phyloP scores from a whole-genome alignment of 2,329 filamentous ascomycete genomes.

The Magnaporthiopsis poae region DNA sequence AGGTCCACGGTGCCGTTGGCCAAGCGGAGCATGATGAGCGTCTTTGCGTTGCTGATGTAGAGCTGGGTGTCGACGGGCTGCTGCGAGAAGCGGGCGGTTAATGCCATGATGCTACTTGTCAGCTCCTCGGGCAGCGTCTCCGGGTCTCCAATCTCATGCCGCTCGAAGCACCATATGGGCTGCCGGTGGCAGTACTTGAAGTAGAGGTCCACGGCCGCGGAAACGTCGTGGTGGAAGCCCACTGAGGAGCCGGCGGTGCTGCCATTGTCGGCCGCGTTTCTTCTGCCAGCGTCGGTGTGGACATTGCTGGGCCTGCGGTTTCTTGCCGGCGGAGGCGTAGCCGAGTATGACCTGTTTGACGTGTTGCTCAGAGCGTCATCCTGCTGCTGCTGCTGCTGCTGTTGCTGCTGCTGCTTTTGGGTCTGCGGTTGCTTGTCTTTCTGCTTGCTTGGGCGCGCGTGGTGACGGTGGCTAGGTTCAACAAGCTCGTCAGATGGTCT shows the following conservation, averaged over 20 bases:
- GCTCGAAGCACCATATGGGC: slow-evolving; percentile 35
- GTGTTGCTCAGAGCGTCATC: not conserved
- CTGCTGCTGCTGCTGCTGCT: not conserved
- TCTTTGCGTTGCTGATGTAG: slow-evolving; percentile 31
- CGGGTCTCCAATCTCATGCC: slow-evolving; percentile 26
- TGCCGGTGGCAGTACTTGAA: slow-evolving; percentile 35
- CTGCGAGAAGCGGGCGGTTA: slow-evolving; percentile 4
- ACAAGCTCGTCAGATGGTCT: slow-evolving; percentile 8
- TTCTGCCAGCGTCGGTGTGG: not conserved
- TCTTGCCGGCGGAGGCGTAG: not conserved
- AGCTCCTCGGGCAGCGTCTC: slow-evolving; percentile 26
- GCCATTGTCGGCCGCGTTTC: not conserved
- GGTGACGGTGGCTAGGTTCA: slow-evolving; percentile 5
- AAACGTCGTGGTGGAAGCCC: slow-evolving; percentile 10
- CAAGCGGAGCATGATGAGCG: slow-evolving; percentile 37
- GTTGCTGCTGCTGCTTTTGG: slow-evolving; percentile 2
- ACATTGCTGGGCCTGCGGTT: not conserved
- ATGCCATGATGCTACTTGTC: slow-evolving; percentile 25
- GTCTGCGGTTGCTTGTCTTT: not conserved
- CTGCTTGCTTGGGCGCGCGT: not conserved
- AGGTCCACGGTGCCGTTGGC: slow-evolving; percentile 40
- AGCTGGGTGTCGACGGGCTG: slow-evolving; percentile 13
- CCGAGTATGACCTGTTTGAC: slow-evolving; percentile 1
- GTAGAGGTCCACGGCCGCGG: slow-evolving; percentile 29
- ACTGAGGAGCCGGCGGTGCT: slow-evolving; percentile 2